These are phyloP conservation scores for Diplodia corticola DNA, from an alignment of 2,329 filamentous ascomycete species.

Conservation along the genomic window DNA sequence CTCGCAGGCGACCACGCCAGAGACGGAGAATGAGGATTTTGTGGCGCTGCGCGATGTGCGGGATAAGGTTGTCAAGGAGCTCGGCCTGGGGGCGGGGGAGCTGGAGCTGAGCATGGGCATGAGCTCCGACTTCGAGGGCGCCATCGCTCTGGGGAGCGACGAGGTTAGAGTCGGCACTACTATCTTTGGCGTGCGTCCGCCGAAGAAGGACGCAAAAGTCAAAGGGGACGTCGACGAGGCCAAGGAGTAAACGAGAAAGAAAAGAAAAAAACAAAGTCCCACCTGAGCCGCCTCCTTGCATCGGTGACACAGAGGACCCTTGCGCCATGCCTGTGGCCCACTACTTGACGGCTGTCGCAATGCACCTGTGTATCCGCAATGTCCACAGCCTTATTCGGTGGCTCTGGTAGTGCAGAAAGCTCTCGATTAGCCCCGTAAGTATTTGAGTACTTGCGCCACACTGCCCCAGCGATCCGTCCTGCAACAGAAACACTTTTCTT, in stretches of 20 bases:
- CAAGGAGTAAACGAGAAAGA: constrained; percentile 15
- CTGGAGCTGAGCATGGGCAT: constrained; percentile 97
- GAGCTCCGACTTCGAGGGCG: constrained; percentile 94
- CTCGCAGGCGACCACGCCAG: constrained; percentile 67
- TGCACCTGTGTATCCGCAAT: background rate
- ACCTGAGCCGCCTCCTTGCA: background rate
- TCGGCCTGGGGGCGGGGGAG: constrained; percentile 56
- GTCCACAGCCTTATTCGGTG: background rate
- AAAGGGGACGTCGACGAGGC: constrained; percentile 31
- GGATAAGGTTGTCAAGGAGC: constrained; percentile 65
- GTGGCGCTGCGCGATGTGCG: constrained; percentile 65
- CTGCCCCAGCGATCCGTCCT: background rate
- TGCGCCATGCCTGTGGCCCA: background rate
- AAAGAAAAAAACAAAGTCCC: background rate
- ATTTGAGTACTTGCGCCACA: background rate
- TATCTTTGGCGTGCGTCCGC: constrained; percentile 83
- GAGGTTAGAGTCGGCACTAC: constrained; percentile 92
- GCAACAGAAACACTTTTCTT: background rate
- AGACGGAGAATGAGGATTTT: constrained; percentile 93
- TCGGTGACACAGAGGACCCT: background rate
- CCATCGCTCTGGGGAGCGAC: constrained; percentile 76
- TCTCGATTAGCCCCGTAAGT: too few relatives aligned
- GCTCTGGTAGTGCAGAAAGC: background rate
- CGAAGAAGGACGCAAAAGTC: constrained; percentile 76
- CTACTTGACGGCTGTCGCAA: background rate